phyloP scores from a whole-genome alignment of 2,329 filamentous ascomycete species.

The Fusarium proliferatum region DNA sequence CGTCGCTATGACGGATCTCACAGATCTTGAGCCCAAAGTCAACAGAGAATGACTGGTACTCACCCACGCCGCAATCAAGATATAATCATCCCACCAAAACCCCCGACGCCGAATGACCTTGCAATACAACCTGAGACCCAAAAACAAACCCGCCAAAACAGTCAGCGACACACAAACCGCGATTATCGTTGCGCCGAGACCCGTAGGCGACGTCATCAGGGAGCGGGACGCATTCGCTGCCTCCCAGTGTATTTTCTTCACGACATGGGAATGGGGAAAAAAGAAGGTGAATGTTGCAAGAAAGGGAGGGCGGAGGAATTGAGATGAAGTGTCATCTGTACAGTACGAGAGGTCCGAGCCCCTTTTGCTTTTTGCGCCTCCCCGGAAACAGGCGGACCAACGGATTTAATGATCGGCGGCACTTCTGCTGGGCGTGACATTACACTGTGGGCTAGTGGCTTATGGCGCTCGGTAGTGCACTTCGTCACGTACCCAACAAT shows the following conservation, averaged over 20 bases:
- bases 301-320: background rate
- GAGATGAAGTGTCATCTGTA: background rate
- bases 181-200: background rate
- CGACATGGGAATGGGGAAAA: background rate
- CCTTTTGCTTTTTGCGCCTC: background rate
- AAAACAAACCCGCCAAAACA: background rate
- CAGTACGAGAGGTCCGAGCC: background rate
- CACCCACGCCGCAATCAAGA: slow-evolving; percentile 5
- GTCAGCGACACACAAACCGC: background rate
- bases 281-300: no score
- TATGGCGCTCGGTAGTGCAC: background rate
- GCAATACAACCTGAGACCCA: background rate
- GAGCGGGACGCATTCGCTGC: background rate
- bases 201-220: background rate
- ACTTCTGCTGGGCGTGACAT: background rate
- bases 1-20: background rate
- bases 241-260: background rate
- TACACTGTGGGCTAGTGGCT: background rate
- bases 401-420: background rate
- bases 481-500: no score
- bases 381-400: background rate
- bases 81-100: slow-evolving; percentile 10
- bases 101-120: background rate
- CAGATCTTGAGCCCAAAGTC: no score
- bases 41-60: background rate